These are phyloP conservation scores for Bacterosira constricta DNA, from an alignment of 108 stramenopile genomes.

Conservation along the genomic window DNA sequence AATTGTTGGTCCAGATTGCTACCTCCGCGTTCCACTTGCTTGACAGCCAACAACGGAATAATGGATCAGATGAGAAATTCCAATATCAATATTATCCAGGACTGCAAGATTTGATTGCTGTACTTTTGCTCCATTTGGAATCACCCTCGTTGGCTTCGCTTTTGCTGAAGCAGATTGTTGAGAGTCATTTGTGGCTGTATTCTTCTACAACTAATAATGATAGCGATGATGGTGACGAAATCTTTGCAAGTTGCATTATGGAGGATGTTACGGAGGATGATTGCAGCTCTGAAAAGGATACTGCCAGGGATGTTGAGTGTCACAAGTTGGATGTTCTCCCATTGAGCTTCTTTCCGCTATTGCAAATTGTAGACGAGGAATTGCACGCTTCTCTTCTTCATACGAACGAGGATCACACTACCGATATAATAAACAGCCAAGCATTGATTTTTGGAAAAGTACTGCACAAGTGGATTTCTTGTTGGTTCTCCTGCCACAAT, in stretches of 20 bases:
- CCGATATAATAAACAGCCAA: neutral
- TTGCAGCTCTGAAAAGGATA: neutral
- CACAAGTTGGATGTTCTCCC: constrained; percentile 2
- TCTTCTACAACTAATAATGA: neutral
- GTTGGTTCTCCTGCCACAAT: constrained; percentile 24
- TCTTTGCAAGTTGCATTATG: constrained; percentile 15
- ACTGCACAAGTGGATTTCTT: constrained; percentile 29
- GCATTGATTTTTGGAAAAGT: constrained; percentile 10
- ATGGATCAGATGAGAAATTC: neutral
- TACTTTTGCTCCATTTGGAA: constrained; percentile 25
- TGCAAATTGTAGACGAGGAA: constrained; percentile 22
- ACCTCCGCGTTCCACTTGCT: constrained; percentile 16
- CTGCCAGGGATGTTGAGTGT: neutral
- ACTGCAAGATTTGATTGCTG: constrained; percentile 26
- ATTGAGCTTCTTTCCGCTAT: constrained; percentile 22
- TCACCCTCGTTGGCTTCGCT: constrained; percentile 22
- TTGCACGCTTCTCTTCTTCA: constrained; percentile 3
- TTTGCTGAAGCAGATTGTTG: neutral
- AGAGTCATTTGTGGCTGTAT: neutral
- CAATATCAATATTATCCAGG: constrained; percentile 4
- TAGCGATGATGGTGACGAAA: neutral
- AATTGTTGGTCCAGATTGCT: constrained; percentile 22
- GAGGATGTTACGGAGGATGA: too few relatives aligned
- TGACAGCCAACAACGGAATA: neutral
- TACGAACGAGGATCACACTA: neutral